Evolutionary conservation across 2,329 filamentous ascomycete genomes (phyloP).

Genomic region (Paramyrothecium roridum): DNA sequence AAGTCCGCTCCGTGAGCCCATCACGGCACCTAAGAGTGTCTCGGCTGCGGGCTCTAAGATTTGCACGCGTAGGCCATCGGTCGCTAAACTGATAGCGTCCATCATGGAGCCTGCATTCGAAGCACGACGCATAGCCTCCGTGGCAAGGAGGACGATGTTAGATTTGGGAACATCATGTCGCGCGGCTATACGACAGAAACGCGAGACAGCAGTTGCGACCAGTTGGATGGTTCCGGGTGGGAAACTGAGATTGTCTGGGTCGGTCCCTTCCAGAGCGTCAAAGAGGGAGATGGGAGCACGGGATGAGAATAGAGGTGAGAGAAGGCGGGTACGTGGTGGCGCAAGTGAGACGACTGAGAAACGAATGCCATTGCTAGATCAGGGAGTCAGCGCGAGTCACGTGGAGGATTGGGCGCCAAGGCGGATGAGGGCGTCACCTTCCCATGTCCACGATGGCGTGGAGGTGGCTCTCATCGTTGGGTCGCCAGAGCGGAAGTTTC

Average conservation of each 20-base stretch:
- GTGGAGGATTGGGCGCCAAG: neutral
- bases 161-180: constrained; percentile 63
- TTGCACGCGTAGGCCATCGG: constrained; percentile 64
- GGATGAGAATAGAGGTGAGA: constrained; percentile 75
- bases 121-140: constrained; percentile 83
- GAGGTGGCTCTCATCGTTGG: constrained; percentile 43
- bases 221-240: constrained; percentile 54
- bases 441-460: constrained; percentile 60
- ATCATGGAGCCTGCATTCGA: constrained; percentile 70
- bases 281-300: constrained; percentile 82
- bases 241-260: constrained; percentile 38
- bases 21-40: constrained; percentile 71
- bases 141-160: constrained; percentile 76
- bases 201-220: constrained; percentile 65
- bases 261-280: constrained; percentile 63
- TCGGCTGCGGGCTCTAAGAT: constrained; percentile 78
- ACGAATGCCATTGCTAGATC: constrained; percentile 78
- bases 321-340: constrained; percentile 65
- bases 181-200: constrained; percentile 69
- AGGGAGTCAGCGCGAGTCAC: constrained; percentile 3
- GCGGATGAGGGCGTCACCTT: constrained; percentile 34
- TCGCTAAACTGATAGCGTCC: constrained; percentile 56
- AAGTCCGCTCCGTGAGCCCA: constrained; percentile 78
- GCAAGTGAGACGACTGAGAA: constrained; percentile 86
- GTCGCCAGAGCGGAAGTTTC: constrained; percentile 47